Conservation (phyloP, 176 grass and related monocot genomes). For the Carex scoparia region DNA sequence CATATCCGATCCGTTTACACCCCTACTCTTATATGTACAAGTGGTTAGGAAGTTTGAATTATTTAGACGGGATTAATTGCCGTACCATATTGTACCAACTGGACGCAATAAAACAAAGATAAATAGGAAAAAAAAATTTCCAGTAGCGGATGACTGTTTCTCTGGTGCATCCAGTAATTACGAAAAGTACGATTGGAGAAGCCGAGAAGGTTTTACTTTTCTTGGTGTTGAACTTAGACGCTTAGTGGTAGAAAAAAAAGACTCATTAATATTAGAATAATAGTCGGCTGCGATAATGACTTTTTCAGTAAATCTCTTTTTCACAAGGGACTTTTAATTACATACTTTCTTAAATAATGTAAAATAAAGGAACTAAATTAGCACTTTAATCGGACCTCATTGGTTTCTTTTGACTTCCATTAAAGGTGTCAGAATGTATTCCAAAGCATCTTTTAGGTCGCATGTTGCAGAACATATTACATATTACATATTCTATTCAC, state of each 20-base stretch:
- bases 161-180: neutral
- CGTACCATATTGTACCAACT: neutral
- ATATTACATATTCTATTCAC: no score
- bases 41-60: no score
- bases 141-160: neutral
- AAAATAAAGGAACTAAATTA: conserved; percentile 6
- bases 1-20: no score
- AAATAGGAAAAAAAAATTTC: neutral
- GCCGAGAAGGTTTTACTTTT: neutral
- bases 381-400: neutral
- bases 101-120: neutral
- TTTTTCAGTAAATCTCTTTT: neutral
- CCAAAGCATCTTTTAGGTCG: neutral
- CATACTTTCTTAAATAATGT: no score
- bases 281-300: neutral
- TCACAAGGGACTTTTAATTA: no score
- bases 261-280: neutral
- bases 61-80: neutral
- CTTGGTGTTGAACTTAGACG: neutral
- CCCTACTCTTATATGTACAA: no score
- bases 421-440: neutral
- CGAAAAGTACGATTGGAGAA: neutral
- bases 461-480: no score
- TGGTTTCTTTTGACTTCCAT: conserved; percentile 7
- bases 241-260: neutral